Evolutionary conservation across 192 early-diverging fungal species (phyloP).

Genomic region (Coemansia sp.): DNA sequence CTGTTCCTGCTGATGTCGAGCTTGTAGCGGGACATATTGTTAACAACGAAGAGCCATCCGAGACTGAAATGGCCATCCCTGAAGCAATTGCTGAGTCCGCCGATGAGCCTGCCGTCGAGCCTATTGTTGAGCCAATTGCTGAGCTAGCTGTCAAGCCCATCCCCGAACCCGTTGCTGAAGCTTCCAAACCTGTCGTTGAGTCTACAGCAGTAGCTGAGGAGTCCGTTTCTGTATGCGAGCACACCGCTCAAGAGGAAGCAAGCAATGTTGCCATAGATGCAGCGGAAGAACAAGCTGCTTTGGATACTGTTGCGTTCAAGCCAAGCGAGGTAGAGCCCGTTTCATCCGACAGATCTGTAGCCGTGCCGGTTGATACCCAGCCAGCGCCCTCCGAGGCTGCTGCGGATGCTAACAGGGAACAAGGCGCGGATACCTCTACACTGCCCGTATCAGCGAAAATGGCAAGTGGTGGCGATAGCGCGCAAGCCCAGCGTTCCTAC

Average conservation of each 20-base stretch:
- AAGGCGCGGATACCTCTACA: background rate
- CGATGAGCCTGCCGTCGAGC: conserved; percentile 1
- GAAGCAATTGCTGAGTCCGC: conserved; percentile 10
- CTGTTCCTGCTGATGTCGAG: background rate
- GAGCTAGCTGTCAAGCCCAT: background rate
- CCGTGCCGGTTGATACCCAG: conserved; percentile 4
- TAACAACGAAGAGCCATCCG: background rate
- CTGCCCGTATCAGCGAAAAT: background rate
- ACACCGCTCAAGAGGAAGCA: background rate
- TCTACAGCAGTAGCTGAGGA: background rate
- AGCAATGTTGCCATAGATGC: background rate
- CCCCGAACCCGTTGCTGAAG: background rate
- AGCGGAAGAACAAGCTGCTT: background rate
- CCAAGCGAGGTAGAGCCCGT: conserved; percentile 9
- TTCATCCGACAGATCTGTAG: background rate
- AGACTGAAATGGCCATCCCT: background rate
- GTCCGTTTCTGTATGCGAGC: background rate
- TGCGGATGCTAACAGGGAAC: background rate
- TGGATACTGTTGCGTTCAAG: background rate
- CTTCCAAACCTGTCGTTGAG: background rate
- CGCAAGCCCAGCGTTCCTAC: conserved; percentile 1
- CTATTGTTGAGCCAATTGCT: background rate
- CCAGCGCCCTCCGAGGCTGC: background rate
- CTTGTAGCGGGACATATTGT: background rate
- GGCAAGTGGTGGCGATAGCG: background rate